Base-by-base conservation (phyloP, 306 rosid species). In the Corylus avellana region DNA sequence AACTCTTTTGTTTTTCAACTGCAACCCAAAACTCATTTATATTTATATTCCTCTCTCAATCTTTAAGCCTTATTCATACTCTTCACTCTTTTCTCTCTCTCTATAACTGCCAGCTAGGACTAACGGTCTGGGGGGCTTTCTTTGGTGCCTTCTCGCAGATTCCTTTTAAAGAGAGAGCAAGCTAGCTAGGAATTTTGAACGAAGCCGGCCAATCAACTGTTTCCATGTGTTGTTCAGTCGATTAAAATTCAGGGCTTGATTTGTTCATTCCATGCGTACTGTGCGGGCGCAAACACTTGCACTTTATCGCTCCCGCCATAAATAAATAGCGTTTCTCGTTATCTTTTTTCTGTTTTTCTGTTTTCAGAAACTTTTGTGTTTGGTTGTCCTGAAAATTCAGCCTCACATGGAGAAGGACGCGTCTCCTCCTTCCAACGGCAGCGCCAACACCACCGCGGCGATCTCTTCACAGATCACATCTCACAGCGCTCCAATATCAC, bases 351-450 rank as follows among this genome's bases (percentile, higher is more conserved):
- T 42, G 8, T 32, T 6, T 25, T 13, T 42, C 17, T 68, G 66
- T 32, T 29, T 62, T 13, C 55, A 63, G 35, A 47, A 12, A 47
- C 59, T 39, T 51, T 35, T 13, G 13, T 75, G 62, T n/a, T 47
- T 69, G 59, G 29, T 48, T 70, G 32, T 48, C 20, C 14, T 35
- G 50, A 35, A 59, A 63, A 29, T 75, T 3, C 66, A 68, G 76
- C 17, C 72, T 75, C 35, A 10, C 4, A 85, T 85, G 89, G 85
- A 78, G 80, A 84, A 68, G 29, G 81, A 66, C 20, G 72, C 29
- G 61, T 64, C 73, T 44, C 77, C 86, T 50, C 77, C 89, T 75
- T 61, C 79, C 12, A 20, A 39, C 29, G 63, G 63, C 68, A 62
- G 73, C 71, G 39, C 74, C 73, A 29, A 35, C 44, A 44, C 55